A percentile compares a stretch with the other conserved stretches of the same genome.
Evolutionary conservation across 306 rosid species (phyloP).

Genomic region (Purshia tridentata): DNA sequence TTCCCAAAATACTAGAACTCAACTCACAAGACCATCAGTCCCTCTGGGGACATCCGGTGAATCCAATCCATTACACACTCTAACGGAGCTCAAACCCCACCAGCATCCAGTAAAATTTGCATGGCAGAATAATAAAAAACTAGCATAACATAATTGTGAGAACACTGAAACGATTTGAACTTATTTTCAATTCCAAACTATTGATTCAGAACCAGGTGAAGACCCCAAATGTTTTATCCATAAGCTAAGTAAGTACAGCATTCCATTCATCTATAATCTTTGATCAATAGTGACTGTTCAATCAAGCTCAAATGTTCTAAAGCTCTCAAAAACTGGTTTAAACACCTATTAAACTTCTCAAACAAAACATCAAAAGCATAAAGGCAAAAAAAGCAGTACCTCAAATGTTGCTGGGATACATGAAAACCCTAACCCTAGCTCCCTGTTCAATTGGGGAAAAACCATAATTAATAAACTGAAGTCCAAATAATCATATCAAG

Average conservation of each 20-base stretch:
- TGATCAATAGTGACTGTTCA: neutral
- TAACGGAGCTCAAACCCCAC: too few relatives aligned
- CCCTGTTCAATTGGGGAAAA: conserved; percentile 45
- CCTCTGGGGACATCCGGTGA: neutral
- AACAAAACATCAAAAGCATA: neutral
- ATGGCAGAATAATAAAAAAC: neutral
- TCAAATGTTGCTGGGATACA: conserved; percentile 83
- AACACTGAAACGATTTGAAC: neutral
- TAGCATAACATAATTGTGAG: too few relatives aligned
- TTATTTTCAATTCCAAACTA: too few relatives aligned
- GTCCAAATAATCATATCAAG: neutral
- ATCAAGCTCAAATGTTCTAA: too few relatives aligned
- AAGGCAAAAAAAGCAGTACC: conserved; percentile 28
- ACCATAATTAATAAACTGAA: conserved; percentile 14
- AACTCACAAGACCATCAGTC: neutral
- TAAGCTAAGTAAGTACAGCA: too few relatives aligned
- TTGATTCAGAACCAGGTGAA: neutral
- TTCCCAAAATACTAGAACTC: neutral
- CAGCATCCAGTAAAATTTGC: neutral
- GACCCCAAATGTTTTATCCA: neutral
- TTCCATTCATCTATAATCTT: neutral
- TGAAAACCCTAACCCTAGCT: conserved; percentile 66
- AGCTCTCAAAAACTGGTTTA: neutral
- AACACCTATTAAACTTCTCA: neutral
- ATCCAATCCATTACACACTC: too few relatives aligned